Base-by-base conservation (phyloP, 495 filamentous ascomycete genomes). In the Hyaloscypha variabilis region DNA sequence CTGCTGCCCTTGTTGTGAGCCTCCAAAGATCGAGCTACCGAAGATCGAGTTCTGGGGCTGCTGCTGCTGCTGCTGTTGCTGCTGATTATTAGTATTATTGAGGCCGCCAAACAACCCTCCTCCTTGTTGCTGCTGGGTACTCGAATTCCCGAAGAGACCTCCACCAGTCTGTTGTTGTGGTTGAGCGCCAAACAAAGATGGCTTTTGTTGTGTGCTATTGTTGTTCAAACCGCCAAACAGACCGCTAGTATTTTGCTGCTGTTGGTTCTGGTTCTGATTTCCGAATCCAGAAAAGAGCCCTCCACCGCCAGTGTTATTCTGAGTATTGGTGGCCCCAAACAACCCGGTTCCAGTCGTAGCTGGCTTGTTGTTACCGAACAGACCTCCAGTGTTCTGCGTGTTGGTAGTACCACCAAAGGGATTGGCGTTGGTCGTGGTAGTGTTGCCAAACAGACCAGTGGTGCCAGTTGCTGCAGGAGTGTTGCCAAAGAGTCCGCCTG, bases 381-480 rank as follows among this genome's bases (percentile, higher is more conserved):
- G 77, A 42, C 82, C 76, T 2, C 76, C 74, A 30, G 71, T 59
- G 25, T 75, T 75, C 54, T 81, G 77, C 21, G 73, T 71, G 29
- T 74, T 69, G 4, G 74, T 76, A 23, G 76, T 68, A 28, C 68
- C 71, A 25, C 68, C 70, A 29, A 70, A 71, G 11, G 61, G 60
- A 21, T 51, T 63, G 21, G 46, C 72, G 14, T 68, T 60, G 65
- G 84, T 78, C 30, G 78, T 72, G 51, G 74, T 70, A 19, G 65
- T 76, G 59, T 69, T 78, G n/a, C 85, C 86, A 70, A 92, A 91
- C 5, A 91, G 73, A 57, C 87, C 82, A 8, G 78, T 82, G 14
- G 83, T 66, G 80, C 81, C 67, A 85, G 83, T 56, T 76, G 76
- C 58, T 73, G 77, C 14, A 58, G 53, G 72, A 75, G 64, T 77